Evolutionary conservation across 2,329 filamentous ascomycete genomes (phyloP).

Genomic region (Rosellinia necatrix): DNA sequence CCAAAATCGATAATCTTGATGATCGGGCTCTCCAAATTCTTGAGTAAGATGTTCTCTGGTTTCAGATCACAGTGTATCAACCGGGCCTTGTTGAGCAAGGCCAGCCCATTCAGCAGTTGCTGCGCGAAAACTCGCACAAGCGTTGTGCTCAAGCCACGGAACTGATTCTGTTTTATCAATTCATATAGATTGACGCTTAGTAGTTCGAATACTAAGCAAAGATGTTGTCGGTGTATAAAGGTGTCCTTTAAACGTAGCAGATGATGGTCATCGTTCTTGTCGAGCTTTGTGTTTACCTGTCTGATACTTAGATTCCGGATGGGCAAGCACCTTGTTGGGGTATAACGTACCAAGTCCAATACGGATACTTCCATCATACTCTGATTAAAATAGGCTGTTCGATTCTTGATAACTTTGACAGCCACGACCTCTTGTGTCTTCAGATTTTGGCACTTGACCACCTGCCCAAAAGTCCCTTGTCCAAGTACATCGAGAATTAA

Average conservation of each 20-base stretch:
- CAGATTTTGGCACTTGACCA: constrained; percentile 98
- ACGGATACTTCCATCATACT: constrained; percentile 99
- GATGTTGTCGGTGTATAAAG: constrained; percentile 95
- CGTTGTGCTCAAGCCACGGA: constrained; percentile 94
- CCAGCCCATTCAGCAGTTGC: constrained; percentile 89
- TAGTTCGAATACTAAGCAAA: constrained; percentile 94
- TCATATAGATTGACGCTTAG: constrained; percentile 98
- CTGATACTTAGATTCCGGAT: constrained; percentile 33
- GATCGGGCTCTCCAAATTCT: constrained; percentile 97
- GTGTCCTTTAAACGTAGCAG: constrained; percentile 93
- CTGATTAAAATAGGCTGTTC: constrained; percentile 98
- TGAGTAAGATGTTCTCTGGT: constrained; percentile 95
- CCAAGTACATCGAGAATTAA: constrained; percentile 95
- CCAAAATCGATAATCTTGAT: constrained; percentile 99
- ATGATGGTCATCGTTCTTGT: constrained; percentile 99
- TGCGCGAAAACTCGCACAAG: constrained; percentile 97
- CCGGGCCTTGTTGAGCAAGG: constrained; percentile 91
- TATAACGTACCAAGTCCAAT: constrained; percentile 75
- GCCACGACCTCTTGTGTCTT: constrained; percentile 98
- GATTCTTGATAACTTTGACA: constrained; percentile 98
- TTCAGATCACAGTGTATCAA: constrained; percentile 98
- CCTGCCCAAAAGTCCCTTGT: constrained; percentile 97
- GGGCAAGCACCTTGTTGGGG: background rate
- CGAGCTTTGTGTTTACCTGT: constrained; percentile 94
- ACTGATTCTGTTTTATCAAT: constrained; percentile 99